Conservation (phyloP, 2,329 filamentous ascomycete genomes). For the Davidsoniella neocaledoniae region DNA sequence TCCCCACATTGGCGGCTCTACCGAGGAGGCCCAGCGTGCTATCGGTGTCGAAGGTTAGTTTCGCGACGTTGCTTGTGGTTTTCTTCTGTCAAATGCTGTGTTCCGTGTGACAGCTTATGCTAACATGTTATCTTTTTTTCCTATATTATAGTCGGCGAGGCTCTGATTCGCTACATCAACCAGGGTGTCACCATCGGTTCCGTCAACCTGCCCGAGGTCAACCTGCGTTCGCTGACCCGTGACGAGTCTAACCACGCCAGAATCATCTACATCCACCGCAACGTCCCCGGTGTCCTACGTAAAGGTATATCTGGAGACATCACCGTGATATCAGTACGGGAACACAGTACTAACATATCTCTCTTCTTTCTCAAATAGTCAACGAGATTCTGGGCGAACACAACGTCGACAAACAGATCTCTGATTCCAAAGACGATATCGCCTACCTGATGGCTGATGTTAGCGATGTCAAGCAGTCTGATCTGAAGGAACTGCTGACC, state of each 20-base stretch:
- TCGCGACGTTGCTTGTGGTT: neutral
- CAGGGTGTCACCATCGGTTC: conserved; percentile 80
- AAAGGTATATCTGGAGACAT: conserved; percentile 36
- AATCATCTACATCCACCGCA: conserved; percentile 91
- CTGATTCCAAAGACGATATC: conserved; percentile 81
- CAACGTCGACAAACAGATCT: conserved; percentile 98
- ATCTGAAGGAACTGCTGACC: conserved; percentile 77
- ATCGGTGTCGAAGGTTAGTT: conserved; percentile 67
- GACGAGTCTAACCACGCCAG: conserved; percentile 82
- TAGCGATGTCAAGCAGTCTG: conserved; percentile 60
- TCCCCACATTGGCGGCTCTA: conserved; percentile 93
- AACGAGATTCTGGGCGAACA: conserved; percentile 90
- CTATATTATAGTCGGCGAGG: conserved; percentile 49
- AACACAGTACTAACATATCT: neutral
- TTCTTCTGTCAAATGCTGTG: neutral
- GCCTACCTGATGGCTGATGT: conserved; percentile 98
- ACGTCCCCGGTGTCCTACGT: conserved; percentile 85
- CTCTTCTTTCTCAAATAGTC: conserved; percentile 31
- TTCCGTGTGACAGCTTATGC: neutral
- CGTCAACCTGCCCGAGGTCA: conserved; percentile 94
- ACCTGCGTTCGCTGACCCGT: conserved; percentile 71
- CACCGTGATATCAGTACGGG: neutral
- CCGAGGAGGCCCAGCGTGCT: conserved; percentile 89
- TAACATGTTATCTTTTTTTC: conserved; percentile 13
- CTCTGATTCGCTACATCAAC: conserved; percentile 87